Evolutionary conservation across 371 early-diverging fungal genomes (phyloP).

Genomic region (Cokeromyces recurvatus): DNA sequence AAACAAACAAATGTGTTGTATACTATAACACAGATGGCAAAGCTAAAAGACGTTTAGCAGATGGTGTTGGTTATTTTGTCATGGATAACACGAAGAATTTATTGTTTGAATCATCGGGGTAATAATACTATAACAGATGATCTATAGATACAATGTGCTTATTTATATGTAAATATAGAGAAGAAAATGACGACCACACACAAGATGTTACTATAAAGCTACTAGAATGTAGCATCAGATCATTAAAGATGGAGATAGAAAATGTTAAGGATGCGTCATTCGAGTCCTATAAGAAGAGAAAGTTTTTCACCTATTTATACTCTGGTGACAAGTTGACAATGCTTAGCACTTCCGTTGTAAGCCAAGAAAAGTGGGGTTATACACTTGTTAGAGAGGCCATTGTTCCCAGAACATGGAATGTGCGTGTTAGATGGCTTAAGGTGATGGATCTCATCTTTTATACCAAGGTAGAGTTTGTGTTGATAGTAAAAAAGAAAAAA

Average conservation of each 20-base stretch:
- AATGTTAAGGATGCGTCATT: conserved; percentile 9
- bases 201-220: conserved; percentile 18
- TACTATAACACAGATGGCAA: too few relatives aligned
- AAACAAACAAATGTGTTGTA: not conserved
- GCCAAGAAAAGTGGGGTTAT: conserved; percentile 12
- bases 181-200: conserved; percentile 13
- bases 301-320: conserved; percentile 6
- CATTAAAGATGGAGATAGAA: conserved; percentile 10
- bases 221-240: conserved; percentile 13
- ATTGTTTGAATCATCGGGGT: conserved; percentile 19
- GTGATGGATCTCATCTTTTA: too few relatives aligned
- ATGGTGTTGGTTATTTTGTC: conserved; percentile 13
- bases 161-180: conserved; percentile 16
- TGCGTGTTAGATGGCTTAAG: too few relatives aligned
- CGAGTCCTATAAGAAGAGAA: conserved; percentile 5
- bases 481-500: too few relatives aligned
- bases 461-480: too few relatives aligned
- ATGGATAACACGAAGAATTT: conserved; percentile 11
- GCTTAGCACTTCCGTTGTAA: conserved; percentile 9
- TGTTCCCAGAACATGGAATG: conserved; percentile 16
- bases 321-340: conserved; percentile 9
- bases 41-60: too few relatives aligned
- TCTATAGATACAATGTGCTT: conserved; percentile 9
- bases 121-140: conserved; percentile 9
- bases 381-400: conserved; percentile 10